A percentile compares a stretch with the other conserved stretches of the same genome.
Evolutionary conservation across 805 yeast genomes (phyloP).

Genomic region (Starmera quercuum): DNA sequence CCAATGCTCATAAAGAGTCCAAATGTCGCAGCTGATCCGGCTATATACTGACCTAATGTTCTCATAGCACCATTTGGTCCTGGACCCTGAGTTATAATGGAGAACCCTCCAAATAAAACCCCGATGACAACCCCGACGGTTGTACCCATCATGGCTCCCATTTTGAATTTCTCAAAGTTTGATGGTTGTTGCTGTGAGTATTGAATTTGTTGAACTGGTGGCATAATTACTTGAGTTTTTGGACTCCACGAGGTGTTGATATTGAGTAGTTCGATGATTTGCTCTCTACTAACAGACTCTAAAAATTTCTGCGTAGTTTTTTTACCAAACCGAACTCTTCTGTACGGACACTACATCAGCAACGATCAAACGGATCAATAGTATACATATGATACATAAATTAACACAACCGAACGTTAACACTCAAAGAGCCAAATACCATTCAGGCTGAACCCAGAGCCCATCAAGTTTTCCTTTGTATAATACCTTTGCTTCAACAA

Average conservation of each 20-base stretch:
- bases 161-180: constrained; percentile 91
- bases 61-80: constrained; percentile 97
- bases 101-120: constrained; percentile 86
- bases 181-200: constrained; percentile 56
- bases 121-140: constrained; percentile 87
- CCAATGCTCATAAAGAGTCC: constrained; percentile 97
- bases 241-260: background rate
- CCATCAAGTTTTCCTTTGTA: constrained; percentile 27
- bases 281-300: too few species aligned
- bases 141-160: constrained; percentile 96
- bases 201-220: constrained; percentile 64
- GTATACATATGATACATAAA: too few species aligned
- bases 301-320: too few species aligned
- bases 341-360: too few species aligned
- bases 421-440: constrained; percentile 37
- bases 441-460: constrained; percentile 33
- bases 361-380: too few species aligned
- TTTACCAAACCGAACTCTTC: too few species aligned
- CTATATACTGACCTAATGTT: constrained; percentile 92
- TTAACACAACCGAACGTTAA: too few species aligned
- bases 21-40: constrained; percentile 94
- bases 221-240: constrained; percentile 16
- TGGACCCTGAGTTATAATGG: constrained; percentile 90
- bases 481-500: constrained; percentile 33
- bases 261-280: background rate